Evolutionary conservation across 768 basidiomycete species (phyloP).

Genomic region (Floccularia luteovirens): DNA sequence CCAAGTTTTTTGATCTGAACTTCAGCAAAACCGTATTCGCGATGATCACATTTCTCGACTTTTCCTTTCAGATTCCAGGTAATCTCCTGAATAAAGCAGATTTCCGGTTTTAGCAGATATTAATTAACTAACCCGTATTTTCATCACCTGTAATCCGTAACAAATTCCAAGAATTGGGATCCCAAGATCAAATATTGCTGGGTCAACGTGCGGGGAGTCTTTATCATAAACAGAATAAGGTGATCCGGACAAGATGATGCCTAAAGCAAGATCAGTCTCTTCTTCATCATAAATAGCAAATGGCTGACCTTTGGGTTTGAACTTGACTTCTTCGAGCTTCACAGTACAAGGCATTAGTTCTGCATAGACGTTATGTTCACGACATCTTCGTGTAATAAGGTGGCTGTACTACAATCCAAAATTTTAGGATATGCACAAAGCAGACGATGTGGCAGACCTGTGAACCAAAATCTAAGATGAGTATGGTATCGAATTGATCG

Average conservation of each 20-base stretch:
- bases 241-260: slow-evolving; percentile 95
- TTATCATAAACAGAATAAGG: slow-evolving; percentile 96
- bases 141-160: slow-evolving; percentile 87
- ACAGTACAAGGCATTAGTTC: slow-evolving; percentile 97
- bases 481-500: slow-evolving; percentile 91
- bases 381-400: slow-evolving; percentile 94
- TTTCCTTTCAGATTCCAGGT: slow-evolving; percentile 82
- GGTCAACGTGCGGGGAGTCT: slow-evolving; percentile 91
- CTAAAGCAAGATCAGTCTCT: slow-evolving; percentile 21
- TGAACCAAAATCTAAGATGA: slow-evolving; percentile 96
- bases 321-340: slow-evolving; percentile 77
- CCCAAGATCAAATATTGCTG: slow-evolving; percentile 78
- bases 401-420: slow-evolving; percentile 74
- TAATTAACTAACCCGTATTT: neutral
- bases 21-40: slow-evolving; percentile 93
- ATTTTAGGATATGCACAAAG: neutral
- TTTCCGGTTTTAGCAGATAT: neutral
- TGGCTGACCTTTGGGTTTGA: slow-evolving; percentile 84
- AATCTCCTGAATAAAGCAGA: slow-evolving; percentile 68
- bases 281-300: neutral
- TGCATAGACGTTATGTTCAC: slow-evolving; percentile 95
- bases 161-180: slow-evolving; percentile 96
- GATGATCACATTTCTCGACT: slow-evolving; percentile 80
- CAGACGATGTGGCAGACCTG: slow-evolving; percentile 46
- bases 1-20: slow-evolving; percentile 65